These are phyloP conservation scores for Allomyces macrogynus DNA, from an alignment of 192 early-diverging fungal genomes.

Conservation along the genomic window DNA sequence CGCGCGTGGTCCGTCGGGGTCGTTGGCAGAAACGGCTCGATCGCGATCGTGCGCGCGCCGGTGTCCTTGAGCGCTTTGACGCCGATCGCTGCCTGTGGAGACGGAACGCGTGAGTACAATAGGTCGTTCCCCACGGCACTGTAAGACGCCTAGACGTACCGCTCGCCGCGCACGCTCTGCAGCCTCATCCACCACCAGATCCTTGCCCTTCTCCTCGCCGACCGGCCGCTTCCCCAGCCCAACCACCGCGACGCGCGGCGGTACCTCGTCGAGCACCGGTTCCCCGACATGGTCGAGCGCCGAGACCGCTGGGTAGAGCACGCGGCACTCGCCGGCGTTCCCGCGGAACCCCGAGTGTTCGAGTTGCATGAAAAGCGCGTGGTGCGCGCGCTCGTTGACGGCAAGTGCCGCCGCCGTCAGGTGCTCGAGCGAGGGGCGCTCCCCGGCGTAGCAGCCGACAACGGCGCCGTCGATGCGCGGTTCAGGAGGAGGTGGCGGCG, in stretches of 20 bases:
- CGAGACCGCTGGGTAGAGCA: slow-evolving; percentile 31
- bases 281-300: slow-evolving; percentile 1
- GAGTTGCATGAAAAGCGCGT: slow-evolving; percentile 16
- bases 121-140: not conserved
- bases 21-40: slow-evolving; percentile 30
- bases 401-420: slow-evolving; percentile 5
- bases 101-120: not conserved
- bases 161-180: slow-evolving; percentile 39
- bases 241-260: slow-evolving; percentile 43
- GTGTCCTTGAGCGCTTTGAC: slow-evolving; percentile 38
- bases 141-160: slow-evolving; percentile 21
- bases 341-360: slow-evolving; percentile 19
- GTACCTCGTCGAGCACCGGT: slow-evolving; percentile 8
- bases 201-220: slow-evolving; percentile 5
- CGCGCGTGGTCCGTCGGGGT: slow-evolving; percentile 20
- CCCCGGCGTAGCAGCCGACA: no score
- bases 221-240: slow-evolving; percentile 24
- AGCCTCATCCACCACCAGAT: slow-evolving; percentile 8
- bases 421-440: not conserved
- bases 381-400: slow-evolving; percentile 12
- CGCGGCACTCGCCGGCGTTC: slow-evolving; percentile 28
- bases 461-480: no score
- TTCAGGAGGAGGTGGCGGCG: not conserved
- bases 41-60: slow-evolving; percentile 25
- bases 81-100: slow-evolving; percentile 30